Evolutionary conservation across 2,329 filamentous ascomycete genomes (phyloP), one percentile per base, ranked within the genome.

Genomic region (Fusarium robinianum): DNA sequence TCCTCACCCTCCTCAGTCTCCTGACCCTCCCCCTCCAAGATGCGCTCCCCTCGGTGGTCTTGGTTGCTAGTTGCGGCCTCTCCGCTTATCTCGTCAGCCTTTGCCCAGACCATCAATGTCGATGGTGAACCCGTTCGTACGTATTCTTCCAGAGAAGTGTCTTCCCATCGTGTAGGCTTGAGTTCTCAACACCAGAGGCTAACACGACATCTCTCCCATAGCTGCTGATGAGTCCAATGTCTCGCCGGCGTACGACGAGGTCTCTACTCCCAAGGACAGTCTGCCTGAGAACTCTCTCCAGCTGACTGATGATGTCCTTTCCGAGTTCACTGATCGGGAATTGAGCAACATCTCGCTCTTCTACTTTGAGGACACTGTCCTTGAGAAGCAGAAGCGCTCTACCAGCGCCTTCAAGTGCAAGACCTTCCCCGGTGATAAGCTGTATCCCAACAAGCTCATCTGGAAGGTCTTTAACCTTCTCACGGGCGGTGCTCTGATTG

Each of bases 381-480:
- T n/a, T n/a, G n/a, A n/a, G n/a, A 31, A 38, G 1, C 23, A 24
- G 15, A 51, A 54, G 24, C 37, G 51, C 2, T 29, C 34, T 26
- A 12, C 26, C 5, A 27, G 6, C 9, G 9, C 33, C 9, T 36
- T 49, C 1, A 46, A 54, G 27, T 67, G 64, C 46, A 67, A 67
- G 41, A 49, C 56, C 1, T 59, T 55, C 36, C 65, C 64, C 1
- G 61, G 63, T 4, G 65, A 67, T 12, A 15, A 41, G 6, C 32
- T 57, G 2, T 67, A 59, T 44, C 64, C 66, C 3, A 34, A 36
- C 9, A 41, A 51, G 14, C 8, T 50, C 8, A 46, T 58, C n/a
- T 69, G 65, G 65, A 62, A 62, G 37, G 46, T 60, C 36, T 63
- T 72, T 14, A 49, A 72, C 34, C 35, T 65, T n/a, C 54, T 71